phyloP scores from a whole-genome alignment of 225 moss, liverwort and hornwort genomes.

The Climacium dendroides region DNA sequence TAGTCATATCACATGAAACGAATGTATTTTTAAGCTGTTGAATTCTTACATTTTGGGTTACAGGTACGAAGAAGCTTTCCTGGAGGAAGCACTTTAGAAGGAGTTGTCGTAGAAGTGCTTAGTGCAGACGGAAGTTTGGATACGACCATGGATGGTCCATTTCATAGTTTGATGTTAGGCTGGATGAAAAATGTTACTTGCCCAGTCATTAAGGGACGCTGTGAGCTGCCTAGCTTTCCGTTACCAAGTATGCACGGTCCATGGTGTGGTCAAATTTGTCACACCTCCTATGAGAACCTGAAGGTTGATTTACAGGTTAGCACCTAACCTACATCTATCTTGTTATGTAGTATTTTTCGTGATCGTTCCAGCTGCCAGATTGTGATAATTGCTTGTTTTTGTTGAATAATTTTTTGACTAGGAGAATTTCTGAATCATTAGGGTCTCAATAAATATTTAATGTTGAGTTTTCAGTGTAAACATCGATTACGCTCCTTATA shows the following conservation, averaged over 20 bases:
- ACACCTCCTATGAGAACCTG: slow-evolving; percentile 17
- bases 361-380: background rate
- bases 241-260: slow-evolving; percentile 25
- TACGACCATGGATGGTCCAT: slow-evolving; percentile 15
- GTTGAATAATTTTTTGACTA: background rate
- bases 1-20: background rate
- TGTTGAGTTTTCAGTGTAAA: background rate
- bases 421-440: background rate
- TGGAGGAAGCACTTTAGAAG: slow-evolving; percentile 37
- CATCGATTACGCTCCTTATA: background rate
- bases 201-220: slow-evolving; percentile 35
- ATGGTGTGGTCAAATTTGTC: slow-evolving; percentile 38
- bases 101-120: slow-evolving; percentile 19
- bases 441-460: background rate
- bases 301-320: slow-evolving; percentile 28
- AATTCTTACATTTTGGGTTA: background rate
- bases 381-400: background rate
- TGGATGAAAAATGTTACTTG: slow-evolving; percentile 50
- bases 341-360: background rate
- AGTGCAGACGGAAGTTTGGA: slow-evolving; percentile 18
- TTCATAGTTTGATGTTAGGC: slow-evolving; percentile 17
- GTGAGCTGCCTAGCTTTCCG: slow-evolving; percentile 26
- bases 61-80: slow-evolving; percentile 26
- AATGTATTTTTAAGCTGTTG: background rate
- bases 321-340: background rate